phyloP scores from a whole-genome alignment of 805 yeast genomes.

The Kuraishia borneana region DNA sequence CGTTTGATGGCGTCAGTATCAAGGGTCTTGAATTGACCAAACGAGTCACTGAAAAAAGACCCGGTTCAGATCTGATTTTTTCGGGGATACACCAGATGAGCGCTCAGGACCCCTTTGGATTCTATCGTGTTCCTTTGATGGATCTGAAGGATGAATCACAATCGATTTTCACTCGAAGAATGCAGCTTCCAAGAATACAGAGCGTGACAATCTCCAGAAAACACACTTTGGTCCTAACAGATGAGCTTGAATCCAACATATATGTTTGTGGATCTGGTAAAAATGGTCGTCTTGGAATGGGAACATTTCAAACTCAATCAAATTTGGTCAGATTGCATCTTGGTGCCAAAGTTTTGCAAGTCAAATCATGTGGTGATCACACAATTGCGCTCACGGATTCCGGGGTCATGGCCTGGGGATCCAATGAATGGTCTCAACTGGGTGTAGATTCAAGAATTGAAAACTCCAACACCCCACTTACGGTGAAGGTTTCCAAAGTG shows the following conservation, averaged over 20 bases:
- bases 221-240: slow-evolving; percentile 52
- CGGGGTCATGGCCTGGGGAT: slow-evolving; percentile 72
- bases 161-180: slow-evolving; percentile 7
- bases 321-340: slow-evolving; percentile 29
- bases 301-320: slow-evolving; percentile 27
- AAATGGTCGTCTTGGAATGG: slow-evolving; percentile 63
- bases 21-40: not conserved
- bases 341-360: too few species aligned
- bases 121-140: slow-evolving; percentile 4
- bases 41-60: slow-evolving; percentile 16
- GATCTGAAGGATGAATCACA: not conserved
- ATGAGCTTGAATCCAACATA: slow-evolving; percentile 32
- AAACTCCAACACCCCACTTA: too few species aligned
- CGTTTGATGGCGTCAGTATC: not conserved
- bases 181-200: slow-evolving; percentile 32
- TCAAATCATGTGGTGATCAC: slow-evolving; percentile 1
- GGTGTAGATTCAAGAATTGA: slow-evolving; percentile 44
- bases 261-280: slow-evolving; percentile 58
- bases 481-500: too few species aligned
- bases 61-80: slow-evolving; percentile 48
- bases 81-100: slow-evolving; percentile 36
- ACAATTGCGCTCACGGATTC: slow-evolving; percentile 43
- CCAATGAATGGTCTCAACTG: slow-evolving; percentile 54
- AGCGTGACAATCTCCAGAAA: slow-evolving; percentile 47
- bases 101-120: not conserved